phyloP scores from a whole-genome alignment of 805 yeast genomes.

The Sugiyamaella smithiae region DNA sequence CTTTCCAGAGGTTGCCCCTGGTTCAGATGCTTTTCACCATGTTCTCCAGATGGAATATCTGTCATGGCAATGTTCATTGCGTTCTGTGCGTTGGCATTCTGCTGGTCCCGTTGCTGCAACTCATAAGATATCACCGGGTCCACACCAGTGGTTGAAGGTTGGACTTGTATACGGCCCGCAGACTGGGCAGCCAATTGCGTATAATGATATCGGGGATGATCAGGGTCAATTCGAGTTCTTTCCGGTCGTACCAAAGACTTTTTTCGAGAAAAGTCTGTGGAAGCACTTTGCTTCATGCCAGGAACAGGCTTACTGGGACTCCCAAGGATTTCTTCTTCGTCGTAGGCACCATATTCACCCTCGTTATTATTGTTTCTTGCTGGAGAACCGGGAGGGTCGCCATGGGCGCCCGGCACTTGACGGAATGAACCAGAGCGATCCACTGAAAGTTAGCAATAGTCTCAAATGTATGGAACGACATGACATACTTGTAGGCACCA shows the following conservation, averaged over 20 bases:
- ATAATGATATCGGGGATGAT: slow-evolving; percentile 75
- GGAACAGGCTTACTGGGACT: background rate
- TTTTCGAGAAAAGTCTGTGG: slow-evolving; percentile 39
- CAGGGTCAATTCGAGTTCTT: slow-evolving; percentile 61
- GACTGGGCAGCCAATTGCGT: slow-evolving; percentile 69
- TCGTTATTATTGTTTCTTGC: background rate
- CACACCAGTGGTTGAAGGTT: slow-evolving; percentile 70
- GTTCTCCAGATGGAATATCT: slow-evolving; percentile 11
- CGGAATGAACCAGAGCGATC: slow-evolving; percentile 16
- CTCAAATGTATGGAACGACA: no score
- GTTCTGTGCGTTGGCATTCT: background rate
- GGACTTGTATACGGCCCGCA: slow-evolving; percentile 56
- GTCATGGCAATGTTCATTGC: slow-evolving; percentile 7
- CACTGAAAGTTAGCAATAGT: slow-evolving; percentile 4
- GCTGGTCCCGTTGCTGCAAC: slow-evolving; percentile 13
- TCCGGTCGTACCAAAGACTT: slow-evolving; percentile 83
- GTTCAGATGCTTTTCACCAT: slow-evolving; percentile 10
- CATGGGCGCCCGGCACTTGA: slow-evolving; percentile 4
- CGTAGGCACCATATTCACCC: background rate
- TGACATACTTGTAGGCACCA: no score
- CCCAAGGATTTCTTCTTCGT: slow-evolving; percentile 9
- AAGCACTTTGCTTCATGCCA: background rate
- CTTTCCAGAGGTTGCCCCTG: background rate
- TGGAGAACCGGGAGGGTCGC: background rate
- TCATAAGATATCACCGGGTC: slow-evolving; percentile 47